phyloP scores from a whole-genome alignment of 2,329 filamentous ascomycete genomes.

The Hypomyces perniciosus region DNA sequence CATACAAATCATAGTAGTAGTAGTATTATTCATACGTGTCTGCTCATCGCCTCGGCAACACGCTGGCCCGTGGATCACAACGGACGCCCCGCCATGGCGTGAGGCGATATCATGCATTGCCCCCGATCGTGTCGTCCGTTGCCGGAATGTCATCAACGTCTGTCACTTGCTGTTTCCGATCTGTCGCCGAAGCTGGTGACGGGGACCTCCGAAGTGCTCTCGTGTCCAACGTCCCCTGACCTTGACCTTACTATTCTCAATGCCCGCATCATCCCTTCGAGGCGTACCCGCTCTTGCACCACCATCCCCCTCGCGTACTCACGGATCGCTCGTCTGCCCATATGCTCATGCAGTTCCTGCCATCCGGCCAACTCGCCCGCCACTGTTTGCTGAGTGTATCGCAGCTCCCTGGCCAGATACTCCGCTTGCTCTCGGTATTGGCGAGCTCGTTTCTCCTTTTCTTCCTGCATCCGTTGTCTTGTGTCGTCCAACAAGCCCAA shows the following conservation, averaged over 20 bases:
- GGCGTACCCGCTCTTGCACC: slow-evolving; percentile 68
- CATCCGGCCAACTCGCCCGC: slow-evolving; percentile 87
- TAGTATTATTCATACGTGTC: slow-evolving; percentile 1
- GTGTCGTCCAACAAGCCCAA: slow-evolving; percentile 81
- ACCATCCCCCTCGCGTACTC: slow-evolving; percentile 74
- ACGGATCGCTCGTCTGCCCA: slow-evolving; percentile 67
- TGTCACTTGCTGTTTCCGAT: slow-evolving; percentile 3
- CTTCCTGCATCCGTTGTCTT: slow-evolving; percentile 71
- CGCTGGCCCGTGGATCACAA: slow-evolving; percentile 2
- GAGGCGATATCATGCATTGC: background rate
- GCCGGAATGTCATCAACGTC: slow-evolving; percentile 1
- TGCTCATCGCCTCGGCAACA: slow-evolving; percentile 5
- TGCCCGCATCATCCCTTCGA: slow-evolving; percentile 76
- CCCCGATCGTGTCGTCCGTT: slow-evolving; percentile 5
- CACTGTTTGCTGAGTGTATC: slow-evolving; percentile 90
- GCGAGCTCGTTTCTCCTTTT: slow-evolving; percentile 73
- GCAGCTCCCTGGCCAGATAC: slow-evolving; percentile 70
- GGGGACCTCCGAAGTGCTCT: slow-evolving; percentile 1
- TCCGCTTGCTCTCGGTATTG: slow-evolving; percentile 65
- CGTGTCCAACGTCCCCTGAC: background rate
- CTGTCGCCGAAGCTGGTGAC: slow-evolving; percentile 1
- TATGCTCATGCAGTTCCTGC: slow-evolving; percentile 80
- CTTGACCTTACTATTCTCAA: slow-evolving; percentile 52
- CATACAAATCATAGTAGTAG: background rate
- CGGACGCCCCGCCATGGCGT: background rate